These are phyloP conservation scores for Rubroboletus pulcherrimus DNA, from an alignment of 768 basidiomycete genomes.

Conservation along the genomic window DNA sequence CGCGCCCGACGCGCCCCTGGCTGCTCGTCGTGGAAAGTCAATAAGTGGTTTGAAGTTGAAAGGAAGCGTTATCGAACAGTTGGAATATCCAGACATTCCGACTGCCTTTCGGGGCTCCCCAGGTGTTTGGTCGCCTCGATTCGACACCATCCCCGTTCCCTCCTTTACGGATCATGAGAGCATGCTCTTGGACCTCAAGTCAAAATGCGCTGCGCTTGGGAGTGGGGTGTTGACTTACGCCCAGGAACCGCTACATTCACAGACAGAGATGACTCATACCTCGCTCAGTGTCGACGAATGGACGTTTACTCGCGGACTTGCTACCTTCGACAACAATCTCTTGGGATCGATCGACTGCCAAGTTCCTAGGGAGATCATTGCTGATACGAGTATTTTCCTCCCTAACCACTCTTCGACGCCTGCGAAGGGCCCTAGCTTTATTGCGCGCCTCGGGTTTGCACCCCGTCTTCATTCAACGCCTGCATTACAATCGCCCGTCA, in stretches of 20 bases:
- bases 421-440: not conserved
- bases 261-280: not conserved
- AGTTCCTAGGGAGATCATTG: not conserved
- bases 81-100: slow-evolving; percentile 40
- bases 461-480: not conserved
- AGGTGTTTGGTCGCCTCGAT: slow-evolving; percentile 29
- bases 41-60: slow-evolving; percentile 28
- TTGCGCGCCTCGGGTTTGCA: not conserved
- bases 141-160: slow-evolving; percentile 14
- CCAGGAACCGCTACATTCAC: not conserved
- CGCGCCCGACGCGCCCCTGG: slow-evolving; percentile 27
- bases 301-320: slow-evolving; percentile 33
- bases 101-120: slow-evolving; percentile 41
- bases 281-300: slow-evolving; percentile 34
- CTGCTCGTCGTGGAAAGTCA: slow-evolving; percentile 38
- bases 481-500: slow-evolving; percentile 6
- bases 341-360: slow-evolving; percentile 4
- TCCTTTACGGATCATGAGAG: slow-evolving; percentile 30
- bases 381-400: slow-evolving; percentile 9
- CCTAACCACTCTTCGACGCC: slow-evolving; percentile 14
- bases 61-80: slow-evolving; percentile 11
- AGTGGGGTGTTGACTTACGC: slow-evolving; percentile 12
- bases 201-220: slow-evolving; percentile 30
- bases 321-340: slow-evolving; percentile 20
- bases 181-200: slow-evolving; percentile 36